A percentile compares a stretch with the other conserved stretches of the same genome.
phyloP scores from a whole-genome alignment of 306 rosid species.

The Inga oerstediana region DNA sequence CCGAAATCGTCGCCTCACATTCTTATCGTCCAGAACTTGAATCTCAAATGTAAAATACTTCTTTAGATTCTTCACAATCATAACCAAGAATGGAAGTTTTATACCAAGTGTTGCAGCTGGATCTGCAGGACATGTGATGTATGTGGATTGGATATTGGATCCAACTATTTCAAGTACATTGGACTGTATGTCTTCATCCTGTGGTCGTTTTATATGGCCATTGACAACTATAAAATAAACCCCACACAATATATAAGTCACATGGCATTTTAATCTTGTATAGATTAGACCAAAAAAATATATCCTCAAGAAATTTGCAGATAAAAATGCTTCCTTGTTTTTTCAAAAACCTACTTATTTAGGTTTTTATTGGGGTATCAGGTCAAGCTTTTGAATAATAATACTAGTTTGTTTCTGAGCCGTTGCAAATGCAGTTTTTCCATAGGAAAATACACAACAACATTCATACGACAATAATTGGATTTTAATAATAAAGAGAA shows the following conservation, averaged over 20 bases:
- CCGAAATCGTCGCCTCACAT: constrained; percentile 89
- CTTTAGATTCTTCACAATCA: constrained; percentile 92
- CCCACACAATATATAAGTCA: constrained; percentile 19
- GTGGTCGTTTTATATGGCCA: constrained; percentile 93
- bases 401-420: not conserved
- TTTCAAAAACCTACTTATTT: not conserved
- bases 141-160: constrained; percentile 86
- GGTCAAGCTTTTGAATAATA: not conserved
- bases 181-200: constrained; percentile 96
- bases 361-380: not conserved
- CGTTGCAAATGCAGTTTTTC: not conserved
- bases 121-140: constrained; percentile 96
- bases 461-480: not conserved
- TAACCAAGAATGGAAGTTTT: constrained; percentile 87
- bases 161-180: constrained; percentile 93
- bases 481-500: not conserved
- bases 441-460: not conserved
- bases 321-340: not conserved
- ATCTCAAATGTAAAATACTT: constrained; percentile 95
- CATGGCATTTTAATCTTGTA: not conserved
- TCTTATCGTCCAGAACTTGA: constrained; percentile 92
- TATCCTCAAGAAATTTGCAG: constrained; percentile 22
- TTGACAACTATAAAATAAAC: constrained; percentile 60
- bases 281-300: not conserved
- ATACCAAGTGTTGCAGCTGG: constrained; percentile 94